Percentiles rank a stretch among this genome's conserved stretches.
phyloP scores from a whole-genome alignment of 805 yeast genomes.

The baker's yeast (Saccharomyces cerevisiae) region DNA sequence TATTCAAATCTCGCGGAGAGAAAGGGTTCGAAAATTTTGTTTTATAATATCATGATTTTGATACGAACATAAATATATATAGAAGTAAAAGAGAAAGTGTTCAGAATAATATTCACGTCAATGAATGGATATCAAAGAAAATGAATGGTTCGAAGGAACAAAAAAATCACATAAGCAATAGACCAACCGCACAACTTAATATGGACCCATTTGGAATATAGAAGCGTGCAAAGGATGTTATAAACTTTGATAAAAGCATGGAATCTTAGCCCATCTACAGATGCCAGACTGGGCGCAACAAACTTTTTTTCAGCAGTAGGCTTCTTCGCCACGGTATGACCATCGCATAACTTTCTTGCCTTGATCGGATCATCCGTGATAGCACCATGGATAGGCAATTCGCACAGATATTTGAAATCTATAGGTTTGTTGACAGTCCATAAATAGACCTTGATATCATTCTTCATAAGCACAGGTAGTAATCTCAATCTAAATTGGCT shows the following conservation, averaged over 20 bases:
- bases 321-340: background rate
- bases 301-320: slow-evolving; percentile 5
- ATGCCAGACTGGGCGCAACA: slow-evolving; percentile 10
- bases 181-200: slow-evolving; percentile 17
- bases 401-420: slow-evolving; percentile 23
- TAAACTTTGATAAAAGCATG: slow-evolving; percentile 14
- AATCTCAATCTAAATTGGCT: slow-evolving; percentile 25
- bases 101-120: background rate
- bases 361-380: slow-evolving; percentile 26
- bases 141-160: slow-evolving; percentile 13
- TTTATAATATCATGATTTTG: background rate
- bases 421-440: slow-evolving; percentile 46
- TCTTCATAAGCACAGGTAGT: slow-evolving; percentile 26
- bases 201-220: slow-evolving; percentile 23
- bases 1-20: background rate
- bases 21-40: background rate
- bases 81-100: background rate
- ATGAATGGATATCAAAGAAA: slow-evolving; percentile 6
- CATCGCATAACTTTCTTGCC: slow-evolving; percentile 11
- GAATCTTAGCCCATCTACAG: slow-evolving; percentile 23
- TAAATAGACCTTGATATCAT: slow-evolving; percentile 34
- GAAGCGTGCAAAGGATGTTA: slow-evolving; percentile 11
- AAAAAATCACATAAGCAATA: slow-evolving; percentile 15
- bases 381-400: slow-evolving; percentile 26
- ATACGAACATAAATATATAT: background rate